Conservation (phyloP, 495 filamentous ascomycete species). For the Mytilinidion resinicola region DNA sequence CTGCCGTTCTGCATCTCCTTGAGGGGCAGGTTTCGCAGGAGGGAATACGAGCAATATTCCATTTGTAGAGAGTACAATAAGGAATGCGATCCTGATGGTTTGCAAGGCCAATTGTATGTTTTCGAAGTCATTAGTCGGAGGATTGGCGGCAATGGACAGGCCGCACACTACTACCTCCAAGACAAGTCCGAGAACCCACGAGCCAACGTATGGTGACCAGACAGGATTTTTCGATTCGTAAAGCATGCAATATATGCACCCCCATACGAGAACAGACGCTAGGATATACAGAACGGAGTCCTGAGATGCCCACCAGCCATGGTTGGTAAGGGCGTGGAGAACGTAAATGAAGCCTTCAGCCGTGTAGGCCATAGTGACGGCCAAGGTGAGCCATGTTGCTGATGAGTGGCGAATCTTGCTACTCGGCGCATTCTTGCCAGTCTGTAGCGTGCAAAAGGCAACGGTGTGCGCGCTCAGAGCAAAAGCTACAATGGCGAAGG, state of each 20-base stretch:
- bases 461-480: background rate
- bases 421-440: background rate
- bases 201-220: conserved; percentile 1
- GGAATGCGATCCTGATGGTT: background rate
- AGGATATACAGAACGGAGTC: background rate
- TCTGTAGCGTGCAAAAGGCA: background rate
- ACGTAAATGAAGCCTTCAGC: background rate
- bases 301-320: conserved; percentile 7
- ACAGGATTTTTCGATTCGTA: background rate
- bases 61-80: conserved; percentile 2
- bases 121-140: background rate
- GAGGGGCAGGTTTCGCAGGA: background rate
- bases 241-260: background rate
- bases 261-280: conserved; percentile 4
- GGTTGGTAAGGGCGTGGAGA: background rate
- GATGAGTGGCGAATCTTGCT: background rate
- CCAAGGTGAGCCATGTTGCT: background rate
- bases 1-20: conserved; percentile 1
- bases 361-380: background rate
- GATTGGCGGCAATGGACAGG: background rate
- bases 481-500: background rate
- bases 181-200: background rate
- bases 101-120: background rate
- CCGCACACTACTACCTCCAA: background rate
- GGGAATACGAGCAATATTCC: background rate